phyloP scores from a whole-genome alignment of 2,329 filamentous ascomycete species.

The Cladophialophora immunda region DNA sequence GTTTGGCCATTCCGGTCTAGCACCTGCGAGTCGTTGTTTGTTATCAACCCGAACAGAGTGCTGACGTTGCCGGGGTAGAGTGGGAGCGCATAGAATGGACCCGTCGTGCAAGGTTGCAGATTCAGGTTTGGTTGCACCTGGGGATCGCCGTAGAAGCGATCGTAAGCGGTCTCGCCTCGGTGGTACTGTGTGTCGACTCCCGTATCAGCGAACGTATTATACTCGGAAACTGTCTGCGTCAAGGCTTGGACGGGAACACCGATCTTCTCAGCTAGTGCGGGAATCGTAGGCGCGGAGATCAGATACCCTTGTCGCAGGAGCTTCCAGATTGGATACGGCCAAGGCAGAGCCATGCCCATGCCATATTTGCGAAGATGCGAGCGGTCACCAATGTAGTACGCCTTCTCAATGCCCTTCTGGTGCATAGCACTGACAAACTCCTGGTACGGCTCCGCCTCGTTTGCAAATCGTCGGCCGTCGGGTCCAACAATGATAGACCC shows the following conservation, averaged over 20 bases:
- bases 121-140: conserved; percentile 44
- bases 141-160: conserved; percentile 47
- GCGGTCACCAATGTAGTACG: conserved; percentile 26
- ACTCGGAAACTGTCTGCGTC: conserved; percentile 30
- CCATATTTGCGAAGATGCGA: conserved; percentile 24
- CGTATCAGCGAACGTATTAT: conserved; percentile 43
- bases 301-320: conserved; percentile 25
- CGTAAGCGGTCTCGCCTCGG: conserved; percentile 46
- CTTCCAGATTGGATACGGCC: conserved; percentile 17
- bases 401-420: conserved; percentile 15
- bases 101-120: conserved; percentile 43
- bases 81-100: conserved; percentile 48
- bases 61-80: conserved; percentile 51
- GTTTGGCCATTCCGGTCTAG: conserved; percentile 9
- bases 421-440: conserved; percentile 23
- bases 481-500: conserved; percentile 26
- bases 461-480: conserved; percentile 25
- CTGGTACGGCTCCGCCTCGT: conserved; percentile 29
- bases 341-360: conserved; percentile 29
- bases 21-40: conserved; percentile 25
- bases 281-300: conserved; percentile 24
- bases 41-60: conserved; percentile 38
- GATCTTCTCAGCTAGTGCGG: conserved; percentile 23
- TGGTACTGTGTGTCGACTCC: conserved; percentile 48
- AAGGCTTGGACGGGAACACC: conserved; percentile 16